These are phyloP conservation scores for Henckelia pumila DNA, from an alignment of 257 asterid species.

Conservation along the genomic window DNA sequence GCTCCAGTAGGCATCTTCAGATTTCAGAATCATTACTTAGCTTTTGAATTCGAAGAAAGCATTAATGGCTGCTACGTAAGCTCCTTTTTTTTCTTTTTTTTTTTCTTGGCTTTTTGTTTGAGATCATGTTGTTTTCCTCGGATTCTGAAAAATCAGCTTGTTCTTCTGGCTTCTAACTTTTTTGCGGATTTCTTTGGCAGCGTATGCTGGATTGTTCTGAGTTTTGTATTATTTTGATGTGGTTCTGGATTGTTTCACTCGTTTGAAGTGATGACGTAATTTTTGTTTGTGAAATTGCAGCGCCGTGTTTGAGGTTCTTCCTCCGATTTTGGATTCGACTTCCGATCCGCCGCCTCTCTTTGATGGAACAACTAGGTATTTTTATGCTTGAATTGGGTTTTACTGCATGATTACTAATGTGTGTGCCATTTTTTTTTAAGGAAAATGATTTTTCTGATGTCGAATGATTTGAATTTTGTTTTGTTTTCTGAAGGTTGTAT, in stretches of 20 bases:
- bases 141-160: not conserved
- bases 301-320: slow-evolving; percentile 43
- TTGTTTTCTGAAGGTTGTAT: slow-evolving; percentile 55
- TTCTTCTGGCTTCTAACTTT: not conserved
- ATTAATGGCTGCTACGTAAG: slow-evolving; percentile 52
- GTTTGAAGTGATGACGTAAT: not conserved
- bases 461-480: slow-evolving; percentile 1
- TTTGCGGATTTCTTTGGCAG: not conserved
- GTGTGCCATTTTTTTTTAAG: not conserved
- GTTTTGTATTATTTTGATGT: not conserved
- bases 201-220: not conserved
- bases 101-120: not conserved
- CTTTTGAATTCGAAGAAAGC: slow-evolving; percentile 5
- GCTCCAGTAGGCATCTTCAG: too few relatives aligned
- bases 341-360: slow-evolving; percentile 63
- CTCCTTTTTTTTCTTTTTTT: not conserved
- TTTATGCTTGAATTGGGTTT: not conserved
- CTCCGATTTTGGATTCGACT: slow-evolving; percentile 51
- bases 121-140: not conserved
- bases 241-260: not conserved
- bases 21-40: too few relatives aligned
- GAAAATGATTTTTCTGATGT: not conserved
- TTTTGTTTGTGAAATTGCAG: slow-evolving; percentile 28
- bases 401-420: slow-evolving; percentile 2
- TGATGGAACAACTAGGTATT: slow-evolving; percentile 74